Evolutionary conservation across 805 yeast genomes (phyloP).

Genomic region (Saccharomyces paradoxus): DNA sequence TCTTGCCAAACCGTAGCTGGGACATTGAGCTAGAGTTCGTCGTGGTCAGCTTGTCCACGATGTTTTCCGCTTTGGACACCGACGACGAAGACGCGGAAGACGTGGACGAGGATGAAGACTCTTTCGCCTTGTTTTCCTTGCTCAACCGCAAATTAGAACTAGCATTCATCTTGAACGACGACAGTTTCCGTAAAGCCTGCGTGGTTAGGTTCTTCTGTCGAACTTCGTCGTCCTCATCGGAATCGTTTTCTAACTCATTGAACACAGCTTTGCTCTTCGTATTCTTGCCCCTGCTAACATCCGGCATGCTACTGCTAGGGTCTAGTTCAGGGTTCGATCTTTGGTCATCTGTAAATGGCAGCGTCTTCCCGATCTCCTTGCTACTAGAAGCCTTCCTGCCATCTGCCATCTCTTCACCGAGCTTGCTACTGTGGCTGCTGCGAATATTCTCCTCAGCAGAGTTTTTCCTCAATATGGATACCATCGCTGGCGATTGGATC

Average conservation of each 20-base stretch:
- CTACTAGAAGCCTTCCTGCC: slow-evolving; percentile 16
- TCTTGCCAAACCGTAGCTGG: slow-evolving; percentile 24
- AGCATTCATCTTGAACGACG: slow-evolving; percentile 19
- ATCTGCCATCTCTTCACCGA: slow-evolving; percentile 2
- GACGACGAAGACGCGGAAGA: neutral
- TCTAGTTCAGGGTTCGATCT: slow-evolving; percentile 9
- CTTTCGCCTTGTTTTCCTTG: neutral
- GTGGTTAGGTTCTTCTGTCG: slow-evolving; percentile 32
- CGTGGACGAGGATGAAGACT: neutral
- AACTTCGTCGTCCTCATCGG: slow-evolving; percentile 20
- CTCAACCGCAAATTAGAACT: neutral
- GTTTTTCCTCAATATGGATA: slow-evolving; percentile 30
- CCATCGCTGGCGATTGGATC: slow-evolving; percentile 36
- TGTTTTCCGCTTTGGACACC: slow-evolving; percentile 2
- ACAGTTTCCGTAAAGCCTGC: slow-evolving; percentile 33
- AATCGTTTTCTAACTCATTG: slow-evolving; percentile 13
- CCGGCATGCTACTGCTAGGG: neutral
- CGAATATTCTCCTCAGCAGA: slow-evolving; percentile 8
- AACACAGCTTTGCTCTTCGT: neutral
- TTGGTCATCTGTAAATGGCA: slow-evolving; percentile 32
- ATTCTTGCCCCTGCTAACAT: neutral
- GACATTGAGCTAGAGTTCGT: slow-evolving; percentile 14
- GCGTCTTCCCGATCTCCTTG: slow-evolving; percentile 20
- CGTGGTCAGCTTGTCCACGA: neutral
- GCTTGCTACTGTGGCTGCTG: slow-evolving; percentile 4